Base-by-base conservation (phyloP, 2,329 filamentous ascomycete species). In the Aspergillus tanneri region DNA sequence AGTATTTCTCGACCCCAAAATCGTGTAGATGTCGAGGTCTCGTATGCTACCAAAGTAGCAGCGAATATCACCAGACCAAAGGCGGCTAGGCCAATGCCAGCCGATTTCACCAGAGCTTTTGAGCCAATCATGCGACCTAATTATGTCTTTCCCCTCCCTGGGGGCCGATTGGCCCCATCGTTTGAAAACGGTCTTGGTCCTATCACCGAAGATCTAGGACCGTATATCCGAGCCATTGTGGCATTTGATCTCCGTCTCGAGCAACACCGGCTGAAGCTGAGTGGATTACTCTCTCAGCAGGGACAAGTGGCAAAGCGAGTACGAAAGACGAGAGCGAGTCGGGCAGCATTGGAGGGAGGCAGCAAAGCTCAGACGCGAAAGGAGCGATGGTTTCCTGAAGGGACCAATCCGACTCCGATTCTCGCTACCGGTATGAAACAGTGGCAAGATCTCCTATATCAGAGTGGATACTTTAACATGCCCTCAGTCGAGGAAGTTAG, bases 151-250 rank as follows among this genome's bases (percentile, higher is more conserved):
- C 61, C 67, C 14, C 49, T 59, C 3, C 47, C 66, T 11, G 64
- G 60, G 18, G 68, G 67, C 9, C 68, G 69, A 11, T 57, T 67
- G 42, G 65, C 86, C 0, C 91, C 88, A 0, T 83, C 86, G 0
- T 90, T 96, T 56, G 90, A 96, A 59, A 82, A 87, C 35, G 83
- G 83, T 0, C 72, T 87, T 59, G 66, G 69, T 0, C 74, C 85
- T 16, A 82, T 96, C 24, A 78, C 81, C 0, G 73, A 85, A 10
- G 93, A 99, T 54, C 76, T 97, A 2, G 91, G 90, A 0, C 93
- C 95, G 0, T 97, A 89, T 66, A 81, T 97, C n/a, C 87, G 95
- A 9, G 78, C 80, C 28, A 97, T 99, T 50, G 84, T 92, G 2
- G 77, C 84, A 0, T 87, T 86, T 62, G 92, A 97, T 58, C 73